These are phyloP conservation scores for Glutinoglossum americanum DNA, from an alignment of 495 filamentous ascomycete genomes.

Conservation along the genomic window DNA sequence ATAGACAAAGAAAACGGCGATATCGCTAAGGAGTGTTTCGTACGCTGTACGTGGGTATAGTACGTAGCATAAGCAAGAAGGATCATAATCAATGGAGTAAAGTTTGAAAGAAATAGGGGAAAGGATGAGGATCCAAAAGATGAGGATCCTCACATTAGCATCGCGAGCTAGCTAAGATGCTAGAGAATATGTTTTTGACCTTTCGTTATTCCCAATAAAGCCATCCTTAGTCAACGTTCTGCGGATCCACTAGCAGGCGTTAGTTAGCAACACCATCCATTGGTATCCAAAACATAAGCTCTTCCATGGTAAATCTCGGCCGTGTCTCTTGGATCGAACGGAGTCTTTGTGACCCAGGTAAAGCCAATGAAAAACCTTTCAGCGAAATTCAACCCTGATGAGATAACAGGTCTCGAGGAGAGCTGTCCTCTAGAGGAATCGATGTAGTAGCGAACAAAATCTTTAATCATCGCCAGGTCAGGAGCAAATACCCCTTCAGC, in stretches of 20 bases:
- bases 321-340: not conserved
- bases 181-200: too few species aligned
- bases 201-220: not conserved
- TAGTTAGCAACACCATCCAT: not conserved
- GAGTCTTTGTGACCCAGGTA: not conserved
- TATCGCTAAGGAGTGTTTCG: too few species aligned
- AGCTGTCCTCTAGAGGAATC: constrained; percentile 4
- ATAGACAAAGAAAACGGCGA: too few species aligned
- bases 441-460: constrained; percentile 9
- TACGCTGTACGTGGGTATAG: too few species aligned
- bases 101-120: too few species aligned
- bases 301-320: not conserved
- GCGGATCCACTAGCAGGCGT: not conserved
- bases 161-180: too few species aligned
- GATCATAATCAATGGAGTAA: too few species aligned
- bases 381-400: constrained; percentile 7
- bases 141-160: too few species aligned
- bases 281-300: not conserved
- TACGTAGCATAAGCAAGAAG: too few species aligned
- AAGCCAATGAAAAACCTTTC: constrained; percentile 8
- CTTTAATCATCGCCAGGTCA: constrained; percentile 8
- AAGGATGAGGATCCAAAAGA: too few species aligned
- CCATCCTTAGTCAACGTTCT: not conserved
- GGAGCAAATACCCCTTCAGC: not conserved
- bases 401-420: constrained; percentile 5